phyloP scores from a whole-genome alignment of 352 stramenopile species.

The Phytophthora pini region DNA sequence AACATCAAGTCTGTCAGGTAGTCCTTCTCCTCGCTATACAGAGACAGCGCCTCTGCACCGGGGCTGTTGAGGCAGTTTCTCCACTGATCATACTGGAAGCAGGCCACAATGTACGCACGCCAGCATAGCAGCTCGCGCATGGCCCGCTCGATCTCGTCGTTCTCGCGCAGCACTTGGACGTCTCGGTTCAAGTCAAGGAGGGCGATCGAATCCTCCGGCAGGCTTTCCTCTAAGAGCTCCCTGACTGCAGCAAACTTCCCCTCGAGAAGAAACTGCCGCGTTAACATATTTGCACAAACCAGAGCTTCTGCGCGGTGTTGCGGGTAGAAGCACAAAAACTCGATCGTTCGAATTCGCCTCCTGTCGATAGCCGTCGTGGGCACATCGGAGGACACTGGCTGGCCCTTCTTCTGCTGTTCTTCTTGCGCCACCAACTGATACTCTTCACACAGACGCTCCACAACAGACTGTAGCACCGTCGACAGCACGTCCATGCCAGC shows the following conservation, averaged over 20 bases:
- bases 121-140: constrained; percentile 77
- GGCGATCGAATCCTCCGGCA: constrained; percentile 77
- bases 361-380: constrained; percentile 55
- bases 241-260: constrained; percentile 72
- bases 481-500: constrained; percentile 72
- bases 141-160: constrained; percentile 59
- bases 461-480: constrained; percentile 61
- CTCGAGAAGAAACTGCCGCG: constrained; percentile 75
- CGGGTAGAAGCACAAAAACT: constrained; percentile 79
- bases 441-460: constrained; percentile 54
- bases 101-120: constrained; percentile 73
- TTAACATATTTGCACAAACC: constrained; percentile 59
- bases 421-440: constrained; percentile 36
- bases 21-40: constrained; percentile 84
- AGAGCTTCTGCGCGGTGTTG: constrained; percentile 74
- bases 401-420: constrained; percentile 37
- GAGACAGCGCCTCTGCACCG: constrained; percentile 28
- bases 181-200: constrained; percentile 64
- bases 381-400: constrained; percentile 26
- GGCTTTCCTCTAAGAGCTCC: constrained; percentile 58
- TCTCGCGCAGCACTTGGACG: constrained; percentile 44
- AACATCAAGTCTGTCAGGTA: constrained; percentile 81
- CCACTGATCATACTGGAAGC: constrained; percentile 76
- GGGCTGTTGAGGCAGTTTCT: constrained; percentile 55
- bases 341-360: constrained; percentile 68